Evolutionary conservation across 768 basidiomycete genomes (phyloP), one percentile per base, ranked within the genome.

Genomic region (Suillus variegatus): DNA sequence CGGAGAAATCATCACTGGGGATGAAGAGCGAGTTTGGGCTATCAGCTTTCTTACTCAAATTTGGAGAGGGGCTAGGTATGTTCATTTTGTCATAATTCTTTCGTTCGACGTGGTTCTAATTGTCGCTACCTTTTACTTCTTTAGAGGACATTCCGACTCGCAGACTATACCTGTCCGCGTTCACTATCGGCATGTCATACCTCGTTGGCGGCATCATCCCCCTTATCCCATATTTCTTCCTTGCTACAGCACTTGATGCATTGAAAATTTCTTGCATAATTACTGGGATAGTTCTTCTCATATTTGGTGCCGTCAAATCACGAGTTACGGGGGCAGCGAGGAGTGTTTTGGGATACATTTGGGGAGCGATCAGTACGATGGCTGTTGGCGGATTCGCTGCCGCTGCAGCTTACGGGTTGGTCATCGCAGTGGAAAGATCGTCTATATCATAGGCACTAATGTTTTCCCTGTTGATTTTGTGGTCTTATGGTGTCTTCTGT

Each of bases 101-200:
- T 12, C 18, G 14, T 47, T 25, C 60, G 43, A 18, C n/a, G 5
- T 20, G 6, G 41, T 44, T 51, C 41, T 58, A 25, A 56, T 52
- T 25, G 4, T 43, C 55, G 8, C 62, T 49, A 9, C 13, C 22
- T 20, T 66, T 38, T 40, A 61, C 8, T 43, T 62, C 22, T 16
- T 61, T 74, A 91, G 96, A 97, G 84, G 97, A 99, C 78, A 86
- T 97, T 43, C 93, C 96, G 1, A 87, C 87, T 20, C 82, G 84
- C 25, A 86, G 97, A 35, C 82, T 97, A 68, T 98, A 95, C 80
- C 83, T 89, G 43, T 96, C 94, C 1, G 97, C 97, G 2, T 84
- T 97, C 69, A 99, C 97, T 0, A 99, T 99, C 73, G 97, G 97
- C 67, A 84, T 94, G 73, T 94, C 95, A 14, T 97, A 99, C 80